Evolutionary conservation across 148 eudicot species (phyloP).

Genomic region (Chenopodium berlandieri): DNA sequence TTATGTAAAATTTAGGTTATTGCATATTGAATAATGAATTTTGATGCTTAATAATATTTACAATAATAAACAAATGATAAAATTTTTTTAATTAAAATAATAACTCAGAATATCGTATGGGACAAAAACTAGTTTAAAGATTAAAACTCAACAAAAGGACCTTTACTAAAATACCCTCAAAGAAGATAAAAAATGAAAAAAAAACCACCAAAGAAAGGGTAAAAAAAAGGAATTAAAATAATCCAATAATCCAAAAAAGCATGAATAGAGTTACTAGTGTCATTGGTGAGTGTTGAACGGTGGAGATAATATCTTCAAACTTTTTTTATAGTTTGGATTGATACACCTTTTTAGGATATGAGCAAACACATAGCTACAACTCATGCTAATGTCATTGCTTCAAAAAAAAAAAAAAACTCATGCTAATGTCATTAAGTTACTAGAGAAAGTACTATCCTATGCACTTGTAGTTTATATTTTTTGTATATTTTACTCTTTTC

Average conservation of each 20-base stretch:
- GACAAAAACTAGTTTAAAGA: too few relatives aligned
- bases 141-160: too few relatives aligned
- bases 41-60: too few relatives aligned
- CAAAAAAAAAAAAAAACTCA: too few relatives aligned
- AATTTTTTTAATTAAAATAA: too few relatives aligned
- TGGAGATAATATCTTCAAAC: background rate
- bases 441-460: background rate
- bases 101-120: too few relatives aligned
- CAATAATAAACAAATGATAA: too few relatives aligned
- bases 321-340: background rate
- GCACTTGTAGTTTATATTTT: background rate
- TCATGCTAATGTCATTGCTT: conserved; percentile 27
- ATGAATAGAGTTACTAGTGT: background rate
- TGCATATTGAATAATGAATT: too few relatives aligned
- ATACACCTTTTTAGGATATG: conserved; percentile 22
- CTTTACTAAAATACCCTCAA: too few relatives aligned
- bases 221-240: background rate
- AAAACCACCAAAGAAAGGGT: background rate
- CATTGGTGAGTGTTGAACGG: conserved; percentile 13
- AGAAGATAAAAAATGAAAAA: too few relatives aligned
- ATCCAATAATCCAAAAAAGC: too few relatives aligned
- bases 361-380: conserved; percentile 6
- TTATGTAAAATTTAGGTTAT: too few relatives aligned
- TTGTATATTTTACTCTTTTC: background rate
- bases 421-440: conserved; percentile 16